Conservation (phyloP, 2,329 filamentous ascomycete species). For the Coniochaeta sp. region DNA sequence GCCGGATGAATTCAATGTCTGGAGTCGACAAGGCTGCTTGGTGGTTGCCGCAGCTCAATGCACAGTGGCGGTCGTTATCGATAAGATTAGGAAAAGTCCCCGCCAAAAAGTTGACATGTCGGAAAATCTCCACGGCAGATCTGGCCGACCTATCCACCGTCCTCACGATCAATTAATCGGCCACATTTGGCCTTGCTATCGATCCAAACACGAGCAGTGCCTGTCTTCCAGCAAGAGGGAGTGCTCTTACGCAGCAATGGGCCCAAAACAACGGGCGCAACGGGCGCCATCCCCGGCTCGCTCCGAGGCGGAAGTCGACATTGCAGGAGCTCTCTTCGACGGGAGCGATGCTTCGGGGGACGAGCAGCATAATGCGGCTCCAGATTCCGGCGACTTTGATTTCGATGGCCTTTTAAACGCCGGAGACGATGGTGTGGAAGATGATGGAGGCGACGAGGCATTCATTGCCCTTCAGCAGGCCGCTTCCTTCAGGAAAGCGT, state of each 20-base stretch:
- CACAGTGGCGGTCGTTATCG: background rate
- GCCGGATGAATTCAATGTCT: background rate
- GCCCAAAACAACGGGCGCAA: background rate
- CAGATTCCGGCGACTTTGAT: slow-evolving; percentile 39
- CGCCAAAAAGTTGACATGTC: background rate
- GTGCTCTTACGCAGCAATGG: background rate
- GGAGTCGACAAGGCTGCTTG: background rate
- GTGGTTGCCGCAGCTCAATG: background rate
- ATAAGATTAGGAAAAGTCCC: background rate
- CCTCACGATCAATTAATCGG: background rate
- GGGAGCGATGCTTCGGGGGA: slow-evolving; percentile 25
- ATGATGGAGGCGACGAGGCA: slow-evolving; percentile 67
- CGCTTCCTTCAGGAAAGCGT: slow-evolving; percentile 77
- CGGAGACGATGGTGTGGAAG: slow-evolving; percentile 38
- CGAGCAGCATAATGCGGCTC: slow-evolving; percentile 19
- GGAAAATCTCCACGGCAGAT: background rate
- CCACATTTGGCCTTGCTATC: background rate
- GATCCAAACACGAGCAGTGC: background rate
- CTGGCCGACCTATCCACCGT: background rate
- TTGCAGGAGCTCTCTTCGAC: slow-evolving; percentile 69
- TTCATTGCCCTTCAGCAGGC: slow-evolving; percentile 88
- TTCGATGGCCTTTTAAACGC: slow-evolving; percentile 54
- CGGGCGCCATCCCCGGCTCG: slow-evolving; percentile 66
- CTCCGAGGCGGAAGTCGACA: slow-evolving; percentile 90
- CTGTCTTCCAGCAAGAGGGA: background rate